phyloP scores from a whole-genome alignment of 2,329 filamentous ascomycete genomes.

The Curvularia sp. region DNA sequence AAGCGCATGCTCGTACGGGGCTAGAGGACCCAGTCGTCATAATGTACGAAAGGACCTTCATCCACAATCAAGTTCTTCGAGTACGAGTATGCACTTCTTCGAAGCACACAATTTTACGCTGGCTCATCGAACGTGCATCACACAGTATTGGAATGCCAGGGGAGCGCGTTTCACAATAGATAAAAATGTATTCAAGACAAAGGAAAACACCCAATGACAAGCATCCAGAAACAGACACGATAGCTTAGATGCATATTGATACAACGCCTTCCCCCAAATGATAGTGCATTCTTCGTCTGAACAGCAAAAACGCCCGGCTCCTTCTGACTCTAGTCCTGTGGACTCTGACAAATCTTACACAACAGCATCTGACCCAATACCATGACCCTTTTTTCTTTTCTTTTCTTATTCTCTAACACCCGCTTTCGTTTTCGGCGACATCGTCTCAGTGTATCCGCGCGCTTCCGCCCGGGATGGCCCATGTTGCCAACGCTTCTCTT shows the following conservation, averaged over 20 bases:
- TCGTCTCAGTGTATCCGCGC: background rate
- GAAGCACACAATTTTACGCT: background rate
- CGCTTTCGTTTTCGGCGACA: background rate
- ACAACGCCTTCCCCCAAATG: background rate
- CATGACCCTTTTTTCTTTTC: background rate
- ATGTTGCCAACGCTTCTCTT: background rate
- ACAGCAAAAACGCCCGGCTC: conserved; percentile 5
- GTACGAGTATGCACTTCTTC: background rate
- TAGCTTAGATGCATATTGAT: conserved; percentile 1
- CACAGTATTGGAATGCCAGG: background rate
- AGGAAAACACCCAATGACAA: background rate
- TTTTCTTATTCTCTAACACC: background rate
- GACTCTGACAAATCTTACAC: background rate
- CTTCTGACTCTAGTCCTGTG: background rate
- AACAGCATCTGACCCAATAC: background rate
- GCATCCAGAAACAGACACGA: background rate
- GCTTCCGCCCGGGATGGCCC: background rate
- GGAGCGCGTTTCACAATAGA: background rate
- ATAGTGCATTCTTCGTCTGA: background rate
- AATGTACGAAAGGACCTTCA: background rate
- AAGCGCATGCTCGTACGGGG: background rate
- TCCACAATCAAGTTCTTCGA: background rate
- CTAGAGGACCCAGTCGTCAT: background rate
- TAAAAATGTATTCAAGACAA: background rate
- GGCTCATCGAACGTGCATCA: background rate